A percentile compares a stretch with the other conserved stretches of the same genome.
phyloP scores from a whole-genome alignment of 108 stramenopile species.

The Pseudonitzschia delicatissima region DNA sequence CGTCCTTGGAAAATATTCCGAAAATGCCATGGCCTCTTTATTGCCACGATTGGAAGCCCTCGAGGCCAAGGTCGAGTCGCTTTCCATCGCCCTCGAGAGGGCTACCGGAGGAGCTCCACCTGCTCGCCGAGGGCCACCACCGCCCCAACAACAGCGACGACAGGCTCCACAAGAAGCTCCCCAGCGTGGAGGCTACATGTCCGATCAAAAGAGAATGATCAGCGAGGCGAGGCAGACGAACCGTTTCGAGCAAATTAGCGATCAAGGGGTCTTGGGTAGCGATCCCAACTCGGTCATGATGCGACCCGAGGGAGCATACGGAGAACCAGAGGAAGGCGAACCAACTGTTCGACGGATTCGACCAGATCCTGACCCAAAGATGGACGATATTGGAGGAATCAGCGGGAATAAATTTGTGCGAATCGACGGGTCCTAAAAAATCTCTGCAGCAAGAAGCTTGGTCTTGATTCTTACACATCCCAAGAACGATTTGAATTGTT shows the following conservation, averaged over 20 bases:
- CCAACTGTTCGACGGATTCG: background rate
- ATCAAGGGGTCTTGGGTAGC: background rate
- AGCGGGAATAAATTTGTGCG: slow-evolving; percentile 4
- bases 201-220: too few relatives aligned
- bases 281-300: slow-evolving; percentile 1
- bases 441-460: background rate
- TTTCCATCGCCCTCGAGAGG: slow-evolving; percentile 20
- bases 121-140: background rate
- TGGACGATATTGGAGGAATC: slow-evolving; percentile 3
- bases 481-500: too few relatives aligned
- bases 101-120: background rate
- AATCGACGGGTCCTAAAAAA: background rate
- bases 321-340: background rate
- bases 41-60: slow-evolving; percentile 80
- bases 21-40: slow-evolving; percentile 66
- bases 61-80: slow-evolving; percentile 64
- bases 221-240: background rate
- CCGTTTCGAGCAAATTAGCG: background rate
- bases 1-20: slow-evolving; percentile 94
- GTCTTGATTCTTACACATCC: background rate
- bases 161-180: too few relatives aligned
- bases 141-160: background rate
- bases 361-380: background rate
- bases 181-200: too few relatives aligned
- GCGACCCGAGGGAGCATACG: background rate